Evolutionary conservation across 441 rosid genomes (phyloP), one percentile per base, ranked within the genome.

Genomic region (Raphanus hybrid): DNA sequence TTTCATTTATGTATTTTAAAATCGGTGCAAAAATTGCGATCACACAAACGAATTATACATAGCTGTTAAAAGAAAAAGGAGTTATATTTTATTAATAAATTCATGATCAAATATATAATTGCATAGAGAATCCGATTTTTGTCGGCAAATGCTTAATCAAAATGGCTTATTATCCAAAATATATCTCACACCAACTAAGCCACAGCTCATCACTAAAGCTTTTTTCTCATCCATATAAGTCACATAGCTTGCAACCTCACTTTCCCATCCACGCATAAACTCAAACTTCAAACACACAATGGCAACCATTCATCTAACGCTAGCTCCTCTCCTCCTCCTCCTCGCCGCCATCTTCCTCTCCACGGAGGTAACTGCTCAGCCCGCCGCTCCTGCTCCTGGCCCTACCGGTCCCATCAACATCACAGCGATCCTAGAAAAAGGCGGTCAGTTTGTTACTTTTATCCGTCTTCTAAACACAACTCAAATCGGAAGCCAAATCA

Each of bases 371-470:
- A 41, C 71, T 8, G 75, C 82, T 63, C 79, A 80, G 35, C 79
- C 81, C 0, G 1, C 84, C 0, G 88, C 92, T 18, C 88, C 90
- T 0, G 88, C 87, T 5, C 90, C 89, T 0, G 66, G 75, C 8
- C 82, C 85, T 0, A 2, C 90, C 2, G 87, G 90, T n/a, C 91
- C 89, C 1, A 35, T 85, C 39, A 90, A 91, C 79, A 41, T 91
- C 69, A 90, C 92, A 1, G 86, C 85, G 3, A 83, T 91, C 76
- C 92, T 91, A 0, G 87, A 68, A 67, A 87, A 87, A 67, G 68
- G 57, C 3, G 91, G 92, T 15, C 94, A 91, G 73, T 91, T 69
- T 84, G 81, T 78, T 35, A 82, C 81, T 15, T 58, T 90, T 8
- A 86, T 88, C 15, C 84, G 75, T 52, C 84, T 91, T 18, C 34